These are phyloP conservation scores for Talaromyces verruculosus DNA, from an alignment of 2,329 filamentous ascomycete genomes.

Conservation along the genomic window DNA sequence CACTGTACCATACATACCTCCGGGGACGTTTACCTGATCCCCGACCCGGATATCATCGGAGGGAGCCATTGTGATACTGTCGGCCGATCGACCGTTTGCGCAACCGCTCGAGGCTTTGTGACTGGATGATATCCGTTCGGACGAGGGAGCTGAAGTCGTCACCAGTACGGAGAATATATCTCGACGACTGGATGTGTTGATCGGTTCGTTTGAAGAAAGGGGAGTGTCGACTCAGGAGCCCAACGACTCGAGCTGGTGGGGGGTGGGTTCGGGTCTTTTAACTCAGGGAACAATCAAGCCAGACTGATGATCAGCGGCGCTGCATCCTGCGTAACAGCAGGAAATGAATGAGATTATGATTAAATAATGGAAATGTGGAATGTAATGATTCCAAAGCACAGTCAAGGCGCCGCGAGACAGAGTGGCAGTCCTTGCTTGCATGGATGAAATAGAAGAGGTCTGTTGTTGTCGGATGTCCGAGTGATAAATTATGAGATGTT, in stretches of 20 bases:
- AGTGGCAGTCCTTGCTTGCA: conserved; percentile 10
- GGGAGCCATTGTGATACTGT: conserved; percentile 34
- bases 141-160: neutral
- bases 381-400: neutral
- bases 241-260: conserved; percentile 9
- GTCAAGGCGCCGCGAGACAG: neutral
- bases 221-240: conserved; percentile 1
- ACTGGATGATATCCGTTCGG: neutral
- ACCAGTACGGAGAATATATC: neutral
- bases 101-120: neutral
- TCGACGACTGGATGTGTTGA: neutral
- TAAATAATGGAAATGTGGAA: neutral
- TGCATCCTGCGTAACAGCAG: neutral
- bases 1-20: conserved; percentile 85
- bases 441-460: neutral
- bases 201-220: conserved; percentile 15
- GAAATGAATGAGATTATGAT: neutral
- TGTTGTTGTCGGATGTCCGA: conserved; percentile 3
- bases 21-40: conserved; percentile 86
- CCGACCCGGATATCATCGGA: conserved; percentile 66
- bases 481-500: neutral
- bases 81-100: conserved; percentile 3
- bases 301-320: neutral
- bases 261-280: conserved; percentile 11
- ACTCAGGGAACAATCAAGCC: neutral